These are phyloP conservation scores for Toxoplasma gondii DNA, from an alignment of 169 alveolate species.

Conservation along the genomic window DNA sequence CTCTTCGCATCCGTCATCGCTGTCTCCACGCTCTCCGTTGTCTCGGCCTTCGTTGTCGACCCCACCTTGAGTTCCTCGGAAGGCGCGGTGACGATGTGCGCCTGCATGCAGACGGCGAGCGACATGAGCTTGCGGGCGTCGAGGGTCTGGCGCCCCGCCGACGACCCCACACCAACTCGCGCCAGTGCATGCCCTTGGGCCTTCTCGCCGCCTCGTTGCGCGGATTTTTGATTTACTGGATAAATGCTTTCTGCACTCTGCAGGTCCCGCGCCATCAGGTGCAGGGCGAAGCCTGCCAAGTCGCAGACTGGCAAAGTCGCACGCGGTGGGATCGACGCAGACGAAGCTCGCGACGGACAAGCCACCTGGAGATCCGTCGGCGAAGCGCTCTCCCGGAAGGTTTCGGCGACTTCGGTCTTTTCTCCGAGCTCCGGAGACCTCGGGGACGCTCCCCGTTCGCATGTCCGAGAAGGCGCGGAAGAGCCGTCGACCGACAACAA, in stretches of 20 bases:
- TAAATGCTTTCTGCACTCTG: neutral
- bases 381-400: neutral
- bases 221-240: neutral
- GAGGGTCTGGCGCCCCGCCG: neutral
- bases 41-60: neutral
- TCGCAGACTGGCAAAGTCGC: neutral
- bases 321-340: neutral
- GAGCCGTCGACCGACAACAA: no score
- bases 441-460: no score
- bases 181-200: neutral
- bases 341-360: neutral
- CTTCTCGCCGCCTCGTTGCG: neutral
- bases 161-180: neutral
- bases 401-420: neutral
- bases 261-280: neutral
- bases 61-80: neutral
- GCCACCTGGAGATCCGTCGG: no score
- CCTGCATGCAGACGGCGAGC: neutral
- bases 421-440: no score
- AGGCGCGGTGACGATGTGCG: slow-evolving; percentile 5
- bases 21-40: neutral
- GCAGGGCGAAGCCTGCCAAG: neutral
- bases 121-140: neutral
- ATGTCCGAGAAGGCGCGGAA: no score
- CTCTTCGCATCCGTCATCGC: neutral